phyloP scores from a whole-genome alignment of 2,329 filamentous ascomycete genomes.

The Pseudomassariella vexata region DNA sequence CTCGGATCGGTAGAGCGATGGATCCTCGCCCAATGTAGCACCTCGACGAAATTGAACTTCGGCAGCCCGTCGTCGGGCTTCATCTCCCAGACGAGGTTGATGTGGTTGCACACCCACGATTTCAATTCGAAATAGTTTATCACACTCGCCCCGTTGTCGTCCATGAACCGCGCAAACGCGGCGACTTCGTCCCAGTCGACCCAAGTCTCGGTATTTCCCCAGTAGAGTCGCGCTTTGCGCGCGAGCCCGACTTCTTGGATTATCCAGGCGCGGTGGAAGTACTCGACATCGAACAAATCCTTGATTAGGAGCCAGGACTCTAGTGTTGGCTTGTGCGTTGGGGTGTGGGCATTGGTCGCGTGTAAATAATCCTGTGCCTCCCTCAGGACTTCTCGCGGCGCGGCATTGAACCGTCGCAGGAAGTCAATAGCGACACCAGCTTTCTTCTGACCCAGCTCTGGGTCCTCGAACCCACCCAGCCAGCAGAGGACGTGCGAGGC shows the following conservation, averaged over 20 bases:
- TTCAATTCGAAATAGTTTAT: conserved; percentile 1
- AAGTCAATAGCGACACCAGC: conserved; percentile 3
- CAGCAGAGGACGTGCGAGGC: conserved; percentile 2
- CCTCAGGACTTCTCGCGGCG: background rate
- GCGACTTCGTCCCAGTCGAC: conserved; percentile 2
- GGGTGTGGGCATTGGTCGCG: conserved; percentile 1
- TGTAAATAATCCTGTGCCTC: conserved; percentile 3
- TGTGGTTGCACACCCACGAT: conserved; percentile 4
- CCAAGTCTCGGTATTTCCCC: conserved; percentile 1
- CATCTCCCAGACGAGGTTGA: conserved; percentile 2
- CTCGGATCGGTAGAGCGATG: conserved; percentile 4
- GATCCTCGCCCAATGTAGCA: conserved; percentile 4
- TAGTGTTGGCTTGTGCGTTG: too few species aligned
- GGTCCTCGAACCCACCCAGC: conserved; percentile 3
- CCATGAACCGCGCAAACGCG: conserved; percentile 1
- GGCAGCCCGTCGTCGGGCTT: conserved; percentile 2
- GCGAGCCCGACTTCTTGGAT: conserved; percentile 4
- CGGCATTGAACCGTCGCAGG: conserved; percentile 3
- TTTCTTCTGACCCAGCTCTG: background rate
- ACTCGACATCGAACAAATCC: conserved; percentile 3
- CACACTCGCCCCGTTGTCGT: background rate
- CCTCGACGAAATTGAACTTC: background rate
- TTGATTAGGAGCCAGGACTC: conserved; percentile 5
- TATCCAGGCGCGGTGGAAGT: conserved; percentile 5
- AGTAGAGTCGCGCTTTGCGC: background rate